These are phyloP conservation scores for Fusarium sp. DNA, from an alignment of 2,329 filamentous ascomycete genomes.

Conservation along the genomic window DNA sequence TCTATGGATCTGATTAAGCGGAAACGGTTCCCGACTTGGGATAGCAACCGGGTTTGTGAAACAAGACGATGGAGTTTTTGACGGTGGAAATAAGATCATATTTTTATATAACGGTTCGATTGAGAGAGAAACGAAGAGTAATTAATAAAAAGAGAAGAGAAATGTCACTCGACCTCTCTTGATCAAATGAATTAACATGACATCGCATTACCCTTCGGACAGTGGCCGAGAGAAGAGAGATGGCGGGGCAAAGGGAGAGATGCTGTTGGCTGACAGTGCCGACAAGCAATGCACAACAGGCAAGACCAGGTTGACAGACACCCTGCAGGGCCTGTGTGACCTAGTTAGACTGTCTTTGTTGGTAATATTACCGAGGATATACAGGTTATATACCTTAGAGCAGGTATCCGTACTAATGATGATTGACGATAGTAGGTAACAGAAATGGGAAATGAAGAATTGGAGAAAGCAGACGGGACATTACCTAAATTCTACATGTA, in stretches of 20 bases:
- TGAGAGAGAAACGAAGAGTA: background rate
- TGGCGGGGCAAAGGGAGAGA: slow-evolving; percentile 38
- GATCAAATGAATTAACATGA: slow-evolving; percentile 41
- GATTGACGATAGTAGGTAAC: background rate
- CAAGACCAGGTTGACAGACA: slow-evolving; percentile 37
- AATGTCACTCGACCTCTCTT: slow-evolving; percentile 19
- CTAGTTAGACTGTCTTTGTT: background rate
- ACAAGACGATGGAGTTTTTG: slow-evolving; percentile 9
- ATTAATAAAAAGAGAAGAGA: slow-evolving; percentile 38
- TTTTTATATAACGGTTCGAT: background rate
- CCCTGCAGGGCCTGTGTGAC: slow-evolving; percentile 8
- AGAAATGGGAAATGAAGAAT: slow-evolving; percentile 4
- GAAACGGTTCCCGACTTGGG: slow-evolving; percentile 24
- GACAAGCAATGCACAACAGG: slow-evolving; percentile 24
- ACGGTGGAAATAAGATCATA: background rate
- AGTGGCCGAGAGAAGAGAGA: slow-evolving; percentile 45
- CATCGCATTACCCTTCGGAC: slow-evolving; percentile 42
- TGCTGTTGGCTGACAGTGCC: slow-evolving; percentile 37
- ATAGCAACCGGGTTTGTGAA: slow-evolving; percentile 32
- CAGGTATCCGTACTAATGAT: background rate
- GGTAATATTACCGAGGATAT: slow-evolving; percentile 6
- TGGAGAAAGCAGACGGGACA: slow-evolving; percentile 10
- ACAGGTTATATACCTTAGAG: background rate
- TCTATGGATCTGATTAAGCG: slow-evolving; percentile 29
- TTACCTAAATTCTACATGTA: slow-evolving; percentile 7